Evolutionary conservation across 257 asterid species (phyloP), one percentile per base, ranked within the genome.

Genomic region (Ilex aquifolium): DNA sequence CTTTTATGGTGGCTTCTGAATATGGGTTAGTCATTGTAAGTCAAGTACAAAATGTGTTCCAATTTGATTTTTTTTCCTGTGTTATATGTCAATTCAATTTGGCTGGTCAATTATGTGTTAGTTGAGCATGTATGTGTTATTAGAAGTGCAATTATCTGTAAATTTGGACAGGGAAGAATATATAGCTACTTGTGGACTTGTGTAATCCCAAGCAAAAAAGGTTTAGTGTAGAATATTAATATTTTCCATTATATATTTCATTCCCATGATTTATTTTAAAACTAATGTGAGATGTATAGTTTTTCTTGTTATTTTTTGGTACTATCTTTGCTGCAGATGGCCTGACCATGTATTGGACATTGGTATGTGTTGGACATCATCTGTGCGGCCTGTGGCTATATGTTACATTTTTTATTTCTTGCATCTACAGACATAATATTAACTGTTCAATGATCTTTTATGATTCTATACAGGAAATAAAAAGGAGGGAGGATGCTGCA

Each of bases 401-500:
- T 48, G n/a, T n/a, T 48, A 11, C 16, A 10, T 48, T 11, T n/a
- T n/a, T 48, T 48, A 10, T 3, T 15, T 10, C 13, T 4, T 48
- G 53, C 53, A 10, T 11, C n/a, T 48, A 3, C n/a, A 48, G 13
- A 10, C 13, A 15, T 48, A 10, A n/a, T n/a, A n/a, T n/a, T n/a
- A n/a, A 15, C 16, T 10, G 3, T 15, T 10, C 16, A 15, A 14
- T 5, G 36, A 46, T 4, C 29, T n/a, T 2, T 61, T 30, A 14
- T 74, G 72, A 56, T 67, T 46, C 67, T 65, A 55, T 79, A 70
- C 78, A 88, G 94, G 96, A 79, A 60, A 79, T 88, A 36, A 85
- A 72, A 65, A 78, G 95, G 71, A 88, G 68, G 74, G 95, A 88
- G 78, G 95, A 88, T 65, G 96, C 97, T 32, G 85, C 83, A 66